Evolutionary conservation across 768 basidiomycete species (phyloP).

Genomic region (Astraeus odoratus): DNA sequence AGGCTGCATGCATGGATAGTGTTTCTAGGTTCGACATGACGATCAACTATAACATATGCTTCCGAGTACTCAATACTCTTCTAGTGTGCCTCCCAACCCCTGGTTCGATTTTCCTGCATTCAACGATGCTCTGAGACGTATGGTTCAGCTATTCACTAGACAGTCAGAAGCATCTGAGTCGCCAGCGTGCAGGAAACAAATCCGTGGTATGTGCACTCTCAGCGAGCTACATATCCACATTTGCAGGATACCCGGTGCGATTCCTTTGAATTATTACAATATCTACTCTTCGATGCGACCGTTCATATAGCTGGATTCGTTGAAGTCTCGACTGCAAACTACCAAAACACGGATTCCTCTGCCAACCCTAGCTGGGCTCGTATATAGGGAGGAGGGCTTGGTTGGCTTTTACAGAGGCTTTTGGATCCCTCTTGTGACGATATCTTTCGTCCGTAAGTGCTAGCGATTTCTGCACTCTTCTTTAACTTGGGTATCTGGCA

Average conservation of each 20-base stretch:
- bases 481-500: slow-evolving; percentile 23
- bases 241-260: slow-evolving; percentile 81
- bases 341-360: slow-evolving; percentile 71
- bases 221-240: slow-evolving; percentile 87
- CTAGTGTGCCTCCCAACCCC: slow-evolving; percentile 49
- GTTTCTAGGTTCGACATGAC: slow-evolving; percentile 41
- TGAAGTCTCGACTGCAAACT: slow-evolving; percentile 91
- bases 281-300: not conserved
- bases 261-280: not conserved
- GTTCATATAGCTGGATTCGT: slow-evolving; percentile 70
- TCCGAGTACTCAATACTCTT: slow-evolving; percentile 15
- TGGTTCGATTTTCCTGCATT: slow-evolving; percentile 56
- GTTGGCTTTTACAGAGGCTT: slow-evolving; percentile 86
- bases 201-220: slow-evolving; percentile 86
- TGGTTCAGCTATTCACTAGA: slow-evolving; percentile 12
- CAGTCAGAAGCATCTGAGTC: slow-evolving; percentile 1
- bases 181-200: slow-evolving; percentile 56
- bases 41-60: not conserved
- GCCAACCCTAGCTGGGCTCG: slow-evolving; percentile 58
- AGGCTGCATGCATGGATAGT: slow-evolving; percentile 67
- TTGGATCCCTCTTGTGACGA: slow-evolving; percentile 91
- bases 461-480: slow-evolving; percentile 4
- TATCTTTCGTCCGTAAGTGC: slow-evolving; percentile 89
- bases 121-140: slow-evolving; percentile 65
- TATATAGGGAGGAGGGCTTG: slow-evolving; percentile 81